A percentile compares a stretch with the other conserved stretches of the same genome.
Conservation (phyloP, 169 alveolate species). For the Plasmodium falciparum region DNA sequence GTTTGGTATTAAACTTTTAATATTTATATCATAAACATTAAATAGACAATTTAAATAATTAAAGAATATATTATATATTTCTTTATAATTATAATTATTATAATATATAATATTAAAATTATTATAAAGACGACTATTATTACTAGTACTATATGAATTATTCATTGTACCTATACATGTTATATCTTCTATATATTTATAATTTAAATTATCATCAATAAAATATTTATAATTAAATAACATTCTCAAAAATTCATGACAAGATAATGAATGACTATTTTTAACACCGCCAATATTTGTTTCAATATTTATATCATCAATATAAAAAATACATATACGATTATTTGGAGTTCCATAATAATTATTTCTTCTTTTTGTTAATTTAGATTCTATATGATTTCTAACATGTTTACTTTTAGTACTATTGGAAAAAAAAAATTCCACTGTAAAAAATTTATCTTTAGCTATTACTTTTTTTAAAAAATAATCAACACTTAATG, state of each 20-base stretch:
- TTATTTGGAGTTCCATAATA: slow-evolving; percentile 67
- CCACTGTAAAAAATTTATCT: slow-evolving; percentile 62
- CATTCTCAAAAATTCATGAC: slow-evolving; percentile 67
- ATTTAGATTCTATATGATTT: slow-evolving; percentile 69
- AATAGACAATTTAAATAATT: slow-evolving; percentile 27
- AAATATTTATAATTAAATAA: slow-evolving; percentile 66
- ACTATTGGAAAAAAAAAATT: slow-evolving; percentile 57
- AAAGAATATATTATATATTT: slow-evolving; percentile 45
- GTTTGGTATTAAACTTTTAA: slow-evolving; percentile 32
- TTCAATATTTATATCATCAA: slow-evolving; percentile 69
- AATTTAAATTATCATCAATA: slow-evolving; percentile 27
- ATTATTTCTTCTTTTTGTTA: slow-evolving; percentile 54
- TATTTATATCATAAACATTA: slow-evolving; percentile 58
- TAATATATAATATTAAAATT: slow-evolving; percentile 66
- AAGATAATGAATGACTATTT: slow-evolving; percentile 55
- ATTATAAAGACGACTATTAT: slow-evolving; percentile 38
- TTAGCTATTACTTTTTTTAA: slow-evolving; percentile 48
- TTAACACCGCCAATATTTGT: slow-evolving; percentile 26
- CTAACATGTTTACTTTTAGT: slow-evolving; percentile 73
- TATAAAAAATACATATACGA: slow-evolving; percentile 53
- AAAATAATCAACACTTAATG: slow-evolving; percentile 55
- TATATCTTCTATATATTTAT: slow-evolving; percentile 52
- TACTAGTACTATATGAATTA: slow-evolving; percentile 22
- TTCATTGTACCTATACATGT: slow-evolving; percentile 74
- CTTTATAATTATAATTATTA: slow-evolving; percentile 65